Evolutionary conservation across 169 alveolate genomes (phyloP), one percentile per base, ranked within the genome.

Genomic region (Plasmodium cynomolgi): DNA sequence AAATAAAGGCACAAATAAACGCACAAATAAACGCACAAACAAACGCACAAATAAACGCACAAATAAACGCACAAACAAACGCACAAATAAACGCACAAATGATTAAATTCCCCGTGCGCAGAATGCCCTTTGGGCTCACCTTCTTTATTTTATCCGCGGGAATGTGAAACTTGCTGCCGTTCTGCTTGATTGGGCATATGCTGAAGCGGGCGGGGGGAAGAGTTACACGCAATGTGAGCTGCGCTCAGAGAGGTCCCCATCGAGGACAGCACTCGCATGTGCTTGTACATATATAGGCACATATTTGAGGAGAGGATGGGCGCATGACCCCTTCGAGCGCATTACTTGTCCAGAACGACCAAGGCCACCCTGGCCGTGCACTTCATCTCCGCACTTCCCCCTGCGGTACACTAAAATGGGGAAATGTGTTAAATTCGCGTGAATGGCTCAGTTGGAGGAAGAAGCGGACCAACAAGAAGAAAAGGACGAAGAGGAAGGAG

Each of bases 381-480:
- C n/a, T 90, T 90, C 77, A 90, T 90, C 73, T 90, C 94, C 11
- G 94, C 94, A 29, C 94, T 90, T 81, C 94, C 94, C 20, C 23
- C 94, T 0, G 91, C 50, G 7, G 94, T 90, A 81, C 94, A 90
- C 93, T 86, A 75, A 68, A 79, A 62, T 33, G 47, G 68, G 44
- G 37, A 50, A 23, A 39, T 44, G 11, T 44, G 8, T 37, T 44
- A n/a, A 23, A 7, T 0, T 58, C 2, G 20, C 23, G 15, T 83
- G 56, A 29, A 1, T 56, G 33, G 23, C 33, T 29, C 54, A 26
- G 31, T 84, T 13, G 31, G 7, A 84, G 20, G 77, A 39, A 29
- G 37, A 23, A 33, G 34, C n/a, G n/a, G n/a, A n/a, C n/a, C n/a
- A n/a, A n/a, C n/a, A 71, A 17, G 54, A 9, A 41, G 54, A 9